phyloP scores from a whole-genome alignment of 495 filamentous ascomycete genomes.

The Aspergillus panamensis region DNA sequence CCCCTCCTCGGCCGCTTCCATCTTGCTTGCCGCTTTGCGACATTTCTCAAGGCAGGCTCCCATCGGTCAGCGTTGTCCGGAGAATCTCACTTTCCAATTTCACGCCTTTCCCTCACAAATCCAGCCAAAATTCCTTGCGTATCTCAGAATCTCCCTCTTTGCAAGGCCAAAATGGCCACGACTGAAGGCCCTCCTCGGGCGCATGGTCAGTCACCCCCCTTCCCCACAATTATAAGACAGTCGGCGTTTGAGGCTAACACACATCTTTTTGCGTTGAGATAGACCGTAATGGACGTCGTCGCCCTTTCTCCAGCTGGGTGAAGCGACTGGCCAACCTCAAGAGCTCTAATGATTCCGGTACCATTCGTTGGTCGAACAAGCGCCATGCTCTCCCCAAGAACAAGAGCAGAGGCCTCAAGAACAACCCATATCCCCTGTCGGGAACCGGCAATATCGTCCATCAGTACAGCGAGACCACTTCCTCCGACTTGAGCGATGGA shows the following conservation, averaged over 20 bases:
- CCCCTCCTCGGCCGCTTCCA: background rate
- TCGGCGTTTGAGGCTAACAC: conserved; percentile 19
- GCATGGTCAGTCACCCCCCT: conserved; percentile 53
- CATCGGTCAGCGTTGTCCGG: background rate
- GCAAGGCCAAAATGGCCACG: conserved; percentile 57
- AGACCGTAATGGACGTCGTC: conserved; percentile 69
- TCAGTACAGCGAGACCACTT: conserved; percentile 47
- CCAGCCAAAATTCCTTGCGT: background rate
- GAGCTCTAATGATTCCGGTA: conserved; percentile 49
- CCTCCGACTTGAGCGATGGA: conserved; percentile 34
- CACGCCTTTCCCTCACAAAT: background rate
- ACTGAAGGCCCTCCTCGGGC: conserved; percentile 60
- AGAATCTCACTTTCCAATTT: background rate
- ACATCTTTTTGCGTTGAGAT: conserved; percentile 10
- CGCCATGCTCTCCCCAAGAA: conserved; percentile 45
- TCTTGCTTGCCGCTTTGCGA: background rate
- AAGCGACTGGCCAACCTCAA: conserved; percentile 90
- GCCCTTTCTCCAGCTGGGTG: conserved; percentile 90
- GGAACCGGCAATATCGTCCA: conserved; percentile 39
- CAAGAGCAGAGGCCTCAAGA: conserved; percentile 60
- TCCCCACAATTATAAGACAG: background rate
- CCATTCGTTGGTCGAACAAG: conserved; percentile 49
- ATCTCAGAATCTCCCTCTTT: background rate
- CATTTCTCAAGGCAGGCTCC: background rate
- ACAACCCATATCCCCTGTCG: conserved; percentile 81